Evolutionary conservation across 2,329 filamentous ascomycete species (phyloP), one percentile per base, ranked within the genome.

Genomic region (Emmonsiellopsis sp.): DNA sequence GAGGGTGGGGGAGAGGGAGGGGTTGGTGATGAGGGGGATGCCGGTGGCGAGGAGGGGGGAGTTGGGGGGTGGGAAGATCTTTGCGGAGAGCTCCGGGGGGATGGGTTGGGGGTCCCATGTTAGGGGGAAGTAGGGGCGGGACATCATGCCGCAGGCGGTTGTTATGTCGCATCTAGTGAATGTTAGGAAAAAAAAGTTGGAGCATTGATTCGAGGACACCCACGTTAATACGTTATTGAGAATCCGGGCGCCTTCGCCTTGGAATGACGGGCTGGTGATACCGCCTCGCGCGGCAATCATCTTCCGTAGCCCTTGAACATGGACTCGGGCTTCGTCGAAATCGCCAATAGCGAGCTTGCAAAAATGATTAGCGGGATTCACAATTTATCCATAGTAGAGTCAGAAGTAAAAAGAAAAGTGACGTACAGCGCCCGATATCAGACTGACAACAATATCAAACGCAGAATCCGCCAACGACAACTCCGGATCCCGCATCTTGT

Each of bases 201-300:
- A 10, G 35, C 16, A 41, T 2, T 30, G 11, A 15, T 20, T 16
- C 13, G 10, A 15, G n/a, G 37, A 38, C 8, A 61, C 61, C 51
- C 61, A 69, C 67, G 61, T 61, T 44, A 67, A 54, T 46, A 69
- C 61, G 15, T 63, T 66, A 43, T 59, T 57, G 35, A 64, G 50
- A 41, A 65, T 58, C 3, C 61, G 61, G 11, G 61, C 59, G 16
- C 56, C 57, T 41, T 59, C 59, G 5, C 37, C 48, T 32, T 50
- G 48, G 26, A 67, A 62, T 48, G 59, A 61, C 15, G 63, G 55
- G 40, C 60, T 51, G 31, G 55, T 55, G 44, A 69, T 65, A 2
- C 67, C 67, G 32, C 69, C 68, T 5, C 69, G 65, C n/a, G 68
- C 55, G 4, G 68, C 65, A 10, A 72, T 67, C 65, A 72, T 69